Base-by-base conservation (phyloP, 148 eudicot species). In the Oxyria digyna region DNA sequence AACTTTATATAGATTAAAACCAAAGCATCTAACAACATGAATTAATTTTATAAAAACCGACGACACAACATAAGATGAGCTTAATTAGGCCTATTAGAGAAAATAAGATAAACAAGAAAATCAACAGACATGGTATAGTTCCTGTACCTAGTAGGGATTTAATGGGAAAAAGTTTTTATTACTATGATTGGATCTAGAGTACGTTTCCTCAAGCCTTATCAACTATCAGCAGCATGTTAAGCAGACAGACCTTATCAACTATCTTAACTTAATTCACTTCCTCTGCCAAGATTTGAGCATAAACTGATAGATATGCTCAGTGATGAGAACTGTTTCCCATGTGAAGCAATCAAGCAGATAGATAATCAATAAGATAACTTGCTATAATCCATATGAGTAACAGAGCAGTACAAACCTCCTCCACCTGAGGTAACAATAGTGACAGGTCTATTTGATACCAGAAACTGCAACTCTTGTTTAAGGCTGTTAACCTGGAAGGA, bases 401-500 rank as follows among this genome's bases (percentile, higher is more conserved):
- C n/a, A n/a, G 6, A 37, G n/a, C 0, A 20, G 18, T 66, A 18
- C 69, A 35, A 41, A 90, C 99, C 99, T 82, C 99, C 99, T 82
- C 80, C 74, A 74, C 73, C 62, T 40, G 96, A 84, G 46, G 97
- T 85, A 70, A 94, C 89, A 78, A 94, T 78, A 52, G 97, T 91
- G 68, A 88, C 67, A 12, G 92, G 73, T 80, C 84, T 82, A 74
- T 74, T 87, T 74, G 96, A 87, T 20, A 86, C 78, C 82, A 90
- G 76, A 37, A 88, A 85, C 70, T 88, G 89, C 80, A 94, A 79
- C 81, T 90, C 96, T 78, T 90, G 80, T 71, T 94, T 86, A 42
- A 94, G 54, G 81, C 78, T 88, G 79, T 84, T 82, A 69, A 94
- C 91, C 99, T 94, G n/a, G n/a, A n/a, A n/a, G n/a, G n/a, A n/a